phyloP scores from a whole-genome alignment of 2,329 filamentous ascomycete species.

The Tolypocladium tundrense region DNA sequence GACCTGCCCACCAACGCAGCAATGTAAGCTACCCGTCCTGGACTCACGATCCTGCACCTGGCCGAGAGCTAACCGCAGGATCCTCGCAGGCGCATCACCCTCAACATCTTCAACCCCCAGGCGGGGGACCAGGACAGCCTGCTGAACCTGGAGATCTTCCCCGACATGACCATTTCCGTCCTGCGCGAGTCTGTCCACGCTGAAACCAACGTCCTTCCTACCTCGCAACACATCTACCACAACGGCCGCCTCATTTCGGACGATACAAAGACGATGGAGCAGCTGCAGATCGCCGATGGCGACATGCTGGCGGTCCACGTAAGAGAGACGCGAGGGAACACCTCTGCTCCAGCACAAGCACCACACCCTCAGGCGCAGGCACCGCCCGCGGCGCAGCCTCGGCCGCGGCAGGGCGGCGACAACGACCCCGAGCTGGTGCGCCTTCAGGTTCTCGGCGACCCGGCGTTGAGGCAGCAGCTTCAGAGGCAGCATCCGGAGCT shows the following conservation, averaged over 20 bases:
- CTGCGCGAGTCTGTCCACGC: constrained; percentile 82
- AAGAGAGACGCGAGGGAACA: constrained; percentile 43
- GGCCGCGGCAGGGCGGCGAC: constrained; percentile 20
- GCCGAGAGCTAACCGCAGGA: neutral
- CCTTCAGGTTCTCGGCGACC: constrained; percentile 72
- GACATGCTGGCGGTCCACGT: constrained; percentile 91
- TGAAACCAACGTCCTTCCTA: constrained; percentile 64
- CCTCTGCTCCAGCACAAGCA: constrained; percentile 28
- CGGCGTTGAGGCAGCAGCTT: constrained; percentile 60
- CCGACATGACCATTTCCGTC: constrained; percentile 72
- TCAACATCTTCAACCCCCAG: constrained; percentile 71
- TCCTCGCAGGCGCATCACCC: constrained; percentile 65
- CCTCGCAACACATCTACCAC: constrained; percentile 76
- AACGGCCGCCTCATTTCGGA: constrained; percentile 75
- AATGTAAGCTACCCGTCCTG: neutral
- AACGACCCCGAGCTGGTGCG: constrained; percentile 74
- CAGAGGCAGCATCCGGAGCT: constrained; percentile 66
- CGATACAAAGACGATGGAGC: constrained; percentile 69
- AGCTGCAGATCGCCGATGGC: constrained; percentile 72
- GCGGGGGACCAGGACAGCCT: constrained; percentile 60
- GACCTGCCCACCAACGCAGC: neutral
- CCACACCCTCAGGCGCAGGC: constrained; percentile 18
- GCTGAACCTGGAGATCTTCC: constrained; percentile 70
- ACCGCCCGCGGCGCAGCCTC: constrained; percentile 20
- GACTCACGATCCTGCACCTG: neutral